Evolutionary conservation across 2,329 filamentous ascomycete species (phyloP).

Genomic region (Colletotrichum sansevieriae): DNA sequence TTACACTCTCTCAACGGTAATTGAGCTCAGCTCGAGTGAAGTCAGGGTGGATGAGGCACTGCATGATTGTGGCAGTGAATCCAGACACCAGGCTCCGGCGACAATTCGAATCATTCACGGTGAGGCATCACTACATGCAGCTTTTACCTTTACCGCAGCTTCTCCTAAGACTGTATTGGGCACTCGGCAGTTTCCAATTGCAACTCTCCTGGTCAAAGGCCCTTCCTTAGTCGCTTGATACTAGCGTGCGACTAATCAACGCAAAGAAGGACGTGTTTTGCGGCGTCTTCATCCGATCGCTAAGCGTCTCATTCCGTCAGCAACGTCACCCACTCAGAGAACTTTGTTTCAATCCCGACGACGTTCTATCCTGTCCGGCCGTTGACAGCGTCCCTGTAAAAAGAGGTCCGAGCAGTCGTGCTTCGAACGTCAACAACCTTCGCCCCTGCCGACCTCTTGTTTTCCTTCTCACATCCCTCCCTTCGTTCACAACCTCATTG

Average conservation of each 20-base stretch:
- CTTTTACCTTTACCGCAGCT: not conserved
- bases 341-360: slow-evolving; percentile 39
- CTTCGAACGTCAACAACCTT: slow-evolving; percentile 10
- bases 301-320: slow-evolving; percentile 32
- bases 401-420: slow-evolving; percentile 33
- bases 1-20: slow-evolving; percentile 3
- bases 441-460: slow-evolving; percentile 13
- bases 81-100: slow-evolving; percentile 5
- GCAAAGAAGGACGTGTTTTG: slow-evolving; percentile 28
- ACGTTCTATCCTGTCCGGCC: slow-evolving; percentile 35
- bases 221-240: not conserved
- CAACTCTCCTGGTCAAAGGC: slow-evolving; percentile 3
- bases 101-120: slow-evolving; percentile 10
- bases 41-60: slow-evolving; percentile 10
- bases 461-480: slow-evolving; percentile 7
- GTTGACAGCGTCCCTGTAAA: slow-evolving; percentile 37
- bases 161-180: not conserved
- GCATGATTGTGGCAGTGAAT: slow-evolving; percentile 29
- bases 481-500: not conserved
- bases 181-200: slow-evolving; percentile 8
- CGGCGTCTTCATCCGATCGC: slow-evolving; percentile 35
- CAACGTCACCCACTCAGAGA: slow-evolving; percentile 39
- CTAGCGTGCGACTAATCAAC: slow-evolving; percentile 26
- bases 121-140: slow-evolving; percentile 1
- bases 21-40: slow-evolving; percentile 28